A percentile compares a stretch with the other conserved stretches of the same genome.
phyloP scores from a whole-genome alignment of 768 basidiomycete species.

The Russula virescens region DNA sequence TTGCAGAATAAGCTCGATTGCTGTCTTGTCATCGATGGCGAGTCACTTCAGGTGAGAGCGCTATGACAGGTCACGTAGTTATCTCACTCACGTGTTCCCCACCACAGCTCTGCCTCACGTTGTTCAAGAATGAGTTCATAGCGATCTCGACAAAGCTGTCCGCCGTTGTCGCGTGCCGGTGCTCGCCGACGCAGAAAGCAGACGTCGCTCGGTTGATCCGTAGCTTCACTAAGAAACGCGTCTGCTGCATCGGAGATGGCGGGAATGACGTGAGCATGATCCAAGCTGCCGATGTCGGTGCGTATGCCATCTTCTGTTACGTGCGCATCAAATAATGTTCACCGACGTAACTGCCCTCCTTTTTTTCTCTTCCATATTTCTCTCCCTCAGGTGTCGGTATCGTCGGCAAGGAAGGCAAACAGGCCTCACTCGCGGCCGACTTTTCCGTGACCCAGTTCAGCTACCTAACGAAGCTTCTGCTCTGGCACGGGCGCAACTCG shows the following conservation, averaged over 20 bases:
- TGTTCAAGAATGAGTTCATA: conserved; percentile 92
- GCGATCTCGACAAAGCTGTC: conserved; percentile 94
- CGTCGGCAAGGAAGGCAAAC: conserved; percentile 98
- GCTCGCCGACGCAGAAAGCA: conserved; percentile 98
- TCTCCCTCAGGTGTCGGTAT: conserved; percentile 76
- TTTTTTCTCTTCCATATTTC: no score
- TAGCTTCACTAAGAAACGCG: conserved; percentile 84
- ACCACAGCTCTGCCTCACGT: conserved; percentile 87
- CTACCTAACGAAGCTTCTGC: conserved; percentile 87
- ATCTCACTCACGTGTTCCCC: background rate
- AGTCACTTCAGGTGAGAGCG: conserved; percentile 78
- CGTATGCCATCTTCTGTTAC: conserved; percentile 32
- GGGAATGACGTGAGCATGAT: conserved; percentile 99
- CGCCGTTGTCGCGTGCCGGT: conserved; percentile 94
- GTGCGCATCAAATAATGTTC: background rate
- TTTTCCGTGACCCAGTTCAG: conserved; percentile 98
- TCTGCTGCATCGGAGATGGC: conserved; percentile 98
- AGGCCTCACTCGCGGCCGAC: conserved; percentile 97
- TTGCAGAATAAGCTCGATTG: conserved; percentile 92
- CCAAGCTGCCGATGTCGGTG: conserved; percentile 96
- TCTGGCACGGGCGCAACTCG: conserved; percentile 98
- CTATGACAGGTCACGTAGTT: background rate
- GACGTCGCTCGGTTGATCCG: conserved; percentile 95
- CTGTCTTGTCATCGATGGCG: conserved; percentile 97
- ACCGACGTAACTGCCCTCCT: conserved; percentile 27